Percentiles rank a stretch among this genome's conserved stretches.
These are phyloP conservation scores for Lathyrus aphaca DNA, from an alignment of 306 rosid species.

Conservation along the genomic window DNA sequence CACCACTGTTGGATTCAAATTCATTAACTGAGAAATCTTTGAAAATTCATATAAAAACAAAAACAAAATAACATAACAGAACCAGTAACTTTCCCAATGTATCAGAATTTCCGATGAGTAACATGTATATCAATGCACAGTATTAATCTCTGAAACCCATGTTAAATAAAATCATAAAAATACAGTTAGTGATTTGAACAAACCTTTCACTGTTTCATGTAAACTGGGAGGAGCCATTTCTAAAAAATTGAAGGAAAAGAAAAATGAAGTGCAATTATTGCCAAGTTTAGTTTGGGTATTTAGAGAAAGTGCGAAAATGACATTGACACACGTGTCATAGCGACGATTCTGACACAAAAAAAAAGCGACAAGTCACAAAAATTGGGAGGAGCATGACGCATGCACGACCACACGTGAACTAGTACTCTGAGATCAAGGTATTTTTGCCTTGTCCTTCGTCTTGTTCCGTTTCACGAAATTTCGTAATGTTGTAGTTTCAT, in stretches of 20 bases:
- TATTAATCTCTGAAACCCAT: slow-evolving; percentile 14
- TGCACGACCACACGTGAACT: slow-evolving; percentile 28
- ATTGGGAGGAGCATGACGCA: slow-evolving; percentile 19
- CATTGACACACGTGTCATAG: not conserved
- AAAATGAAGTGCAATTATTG: slow-evolving; percentile 9
- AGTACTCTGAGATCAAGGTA: not conserved
- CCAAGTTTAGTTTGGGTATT: not conserved
- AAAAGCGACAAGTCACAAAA: not conserved
- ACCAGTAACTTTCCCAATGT: too few relatives aligned
- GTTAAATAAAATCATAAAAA: not conserved
- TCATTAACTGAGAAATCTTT: slow-evolving; percentile 1
- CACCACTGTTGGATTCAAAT: slow-evolving; percentile 39
- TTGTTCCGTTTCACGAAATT: not conserved
- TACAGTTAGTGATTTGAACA: slow-evolving; percentile 21
- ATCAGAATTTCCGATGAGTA: too few relatives aligned
- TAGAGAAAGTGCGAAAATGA: not conserved
- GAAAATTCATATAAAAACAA: not conserved
- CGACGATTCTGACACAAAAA: not conserved
- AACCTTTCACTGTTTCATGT: slow-evolving; percentile 20
- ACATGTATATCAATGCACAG: too few relatives aligned
- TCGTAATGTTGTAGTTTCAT: slow-evolving; percentile 5
- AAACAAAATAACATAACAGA: too few relatives aligned
- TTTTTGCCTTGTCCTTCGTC: not conserved
- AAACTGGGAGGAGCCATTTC: slow-evolving; percentile 35
- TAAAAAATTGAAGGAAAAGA: slow-evolving; percentile 23